Percentiles rank a stretch among this genome's conserved stretches.
Conservation (phyloP, 192 early-diverging fungal species). For the Nowakowskiella sp. region DNA sequence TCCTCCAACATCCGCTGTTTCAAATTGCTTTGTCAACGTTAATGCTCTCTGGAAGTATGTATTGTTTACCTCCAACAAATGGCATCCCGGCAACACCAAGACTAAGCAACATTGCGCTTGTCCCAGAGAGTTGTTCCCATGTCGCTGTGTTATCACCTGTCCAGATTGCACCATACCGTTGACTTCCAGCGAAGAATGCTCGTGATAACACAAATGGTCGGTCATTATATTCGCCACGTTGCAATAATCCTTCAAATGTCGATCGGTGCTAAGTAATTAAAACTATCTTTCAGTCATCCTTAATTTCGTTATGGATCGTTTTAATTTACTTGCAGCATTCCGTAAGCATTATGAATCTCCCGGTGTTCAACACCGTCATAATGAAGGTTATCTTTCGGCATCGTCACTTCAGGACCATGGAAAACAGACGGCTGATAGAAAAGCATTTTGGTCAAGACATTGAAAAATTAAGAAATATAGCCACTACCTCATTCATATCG, state of each 20-base stretch:
- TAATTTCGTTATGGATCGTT: slow-evolving; percentile 4
- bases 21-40: slow-evolving; percentile 8
- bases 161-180: slow-evolving; percentile 95
- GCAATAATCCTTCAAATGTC: slow-evolving; percentile 70
- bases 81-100: slow-evolving; percentile 81
- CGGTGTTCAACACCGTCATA: slow-evolving; percentile 85
- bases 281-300: slow-evolving; percentile 13
- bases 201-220: slow-evolving; percentile 93
- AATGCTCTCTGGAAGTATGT: background rate
- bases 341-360: slow-evolving; percentile 90
- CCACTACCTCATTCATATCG: slow-evolving; percentile 88
- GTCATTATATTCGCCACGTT: slow-evolving; percentile 27
- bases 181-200: slow-evolving; percentile 94
- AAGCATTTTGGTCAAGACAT: slow-evolving; percentile 2
- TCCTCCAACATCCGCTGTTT: slow-evolving; percentile 83
- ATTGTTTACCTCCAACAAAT: slow-evolving; percentile 62
- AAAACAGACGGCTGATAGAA: slow-evolving; percentile 73
- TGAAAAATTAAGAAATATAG: no score
- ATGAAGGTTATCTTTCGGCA: slow-evolving; percentile 90
- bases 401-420: slow-evolving; percentile 93
- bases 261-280: slow-evolving; percentile 58
- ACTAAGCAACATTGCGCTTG: slow-evolving; percentile 84
- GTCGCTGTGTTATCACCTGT: slow-evolving; percentile 92
- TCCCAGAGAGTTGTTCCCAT: slow-evolving; percentile 78
- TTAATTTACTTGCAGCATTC: slow-evolving; percentile 54